phyloP scores from a whole-genome alignment of 257 asterid species.

The Sherardia arvensis region DNA sequence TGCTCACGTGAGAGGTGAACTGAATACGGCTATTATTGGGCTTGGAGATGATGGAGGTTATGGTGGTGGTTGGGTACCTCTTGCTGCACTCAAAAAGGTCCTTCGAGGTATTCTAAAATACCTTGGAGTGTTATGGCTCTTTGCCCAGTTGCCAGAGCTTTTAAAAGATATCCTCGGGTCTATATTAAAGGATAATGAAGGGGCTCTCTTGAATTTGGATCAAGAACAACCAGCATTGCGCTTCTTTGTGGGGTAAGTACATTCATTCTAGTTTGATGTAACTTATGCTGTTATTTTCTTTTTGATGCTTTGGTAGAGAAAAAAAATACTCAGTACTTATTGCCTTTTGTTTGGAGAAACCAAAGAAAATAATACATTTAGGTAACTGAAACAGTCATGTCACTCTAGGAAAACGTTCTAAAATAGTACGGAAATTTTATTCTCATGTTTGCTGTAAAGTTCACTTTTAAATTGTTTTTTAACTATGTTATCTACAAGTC shows the following conservation, averaged over 20 bases:
- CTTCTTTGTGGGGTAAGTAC: conserved; percentile 90
- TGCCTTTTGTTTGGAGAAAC: not conserved
- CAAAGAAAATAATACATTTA: not conserved
- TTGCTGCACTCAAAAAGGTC: conserved; percentile 92
- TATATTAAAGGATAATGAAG: conserved; percentile 93
- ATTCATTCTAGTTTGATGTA: not conserved
- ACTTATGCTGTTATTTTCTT: not conserved
- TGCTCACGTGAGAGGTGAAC: conserved; percentile 92
- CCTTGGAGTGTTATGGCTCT: conserved; percentile 98
- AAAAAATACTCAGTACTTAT: no score
- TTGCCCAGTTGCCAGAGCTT: conserved; percentile 96
- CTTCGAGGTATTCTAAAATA: conserved; percentile 94
- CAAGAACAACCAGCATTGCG: conserved; percentile 99
- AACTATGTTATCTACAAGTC: no score
- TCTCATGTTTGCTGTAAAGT: not conserved
- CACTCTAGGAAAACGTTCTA: not conserved
- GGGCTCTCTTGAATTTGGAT: conserved; percentile 90
- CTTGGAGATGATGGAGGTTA: conserved; percentile 99
- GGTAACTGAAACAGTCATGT: not conserved
- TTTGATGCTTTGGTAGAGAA: not conserved
- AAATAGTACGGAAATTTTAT: not conserved
- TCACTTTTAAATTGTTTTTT: not conserved
- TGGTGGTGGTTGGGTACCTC: conserved; percentile 99
- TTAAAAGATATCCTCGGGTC: conserved; percentile 94
- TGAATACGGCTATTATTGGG: conserved; percentile 96